Percentiles rank a stretch among this genome's conserved stretches.
Conservation (phyloP, 257 asterid genomes). For the Scutellaria galericulata region DNA sequence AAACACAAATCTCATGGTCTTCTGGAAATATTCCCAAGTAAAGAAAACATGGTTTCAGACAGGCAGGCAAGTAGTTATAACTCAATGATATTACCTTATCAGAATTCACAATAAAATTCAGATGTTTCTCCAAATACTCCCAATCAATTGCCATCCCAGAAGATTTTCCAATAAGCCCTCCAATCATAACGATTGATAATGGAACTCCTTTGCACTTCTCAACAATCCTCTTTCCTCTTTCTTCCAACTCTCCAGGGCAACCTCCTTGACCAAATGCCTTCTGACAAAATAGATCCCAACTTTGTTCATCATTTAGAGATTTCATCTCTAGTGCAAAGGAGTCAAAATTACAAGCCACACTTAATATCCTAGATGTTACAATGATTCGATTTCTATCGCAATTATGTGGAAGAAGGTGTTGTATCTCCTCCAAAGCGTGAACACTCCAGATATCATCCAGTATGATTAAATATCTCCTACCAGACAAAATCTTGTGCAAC, state of each 20-base stretch:
- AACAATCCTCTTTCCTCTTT: constrained; percentile 15
- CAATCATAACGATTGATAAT: constrained; percentile 4
- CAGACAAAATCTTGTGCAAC: neutral
- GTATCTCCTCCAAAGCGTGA: neutral
- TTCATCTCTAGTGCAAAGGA: neutral
- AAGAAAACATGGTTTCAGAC: constrained; percentile 22
- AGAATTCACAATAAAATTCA: neutral
- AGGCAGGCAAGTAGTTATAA: constrained; percentile 16
- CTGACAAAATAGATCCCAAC: constrained; percentile 15
- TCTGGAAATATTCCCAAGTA: constrained; percentile 28
- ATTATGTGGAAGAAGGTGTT: neutral
- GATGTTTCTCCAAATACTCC: neutral
- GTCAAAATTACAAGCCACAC: constrained; percentile 1
- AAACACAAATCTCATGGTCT: constrained; percentile 3
- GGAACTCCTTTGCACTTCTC: constrained; percentile 8
- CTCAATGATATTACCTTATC: constrained; percentile 9
- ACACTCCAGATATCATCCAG: constrained; percentile 8
- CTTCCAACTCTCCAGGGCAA: neutral
- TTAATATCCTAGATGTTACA: constrained; percentile 3
- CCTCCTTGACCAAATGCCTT: constrained; percentile 12
- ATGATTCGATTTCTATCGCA: neutral
- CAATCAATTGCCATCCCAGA: neutral
- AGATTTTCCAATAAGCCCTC: constrained; percentile 18
- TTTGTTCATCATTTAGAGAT: neutral
- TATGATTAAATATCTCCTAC: constrained; percentile 11